These are phyloP conservation scores for Balakata baccata DNA, from an alignment of 345 rosid genomes.

Conservation along the genomic window DNA sequence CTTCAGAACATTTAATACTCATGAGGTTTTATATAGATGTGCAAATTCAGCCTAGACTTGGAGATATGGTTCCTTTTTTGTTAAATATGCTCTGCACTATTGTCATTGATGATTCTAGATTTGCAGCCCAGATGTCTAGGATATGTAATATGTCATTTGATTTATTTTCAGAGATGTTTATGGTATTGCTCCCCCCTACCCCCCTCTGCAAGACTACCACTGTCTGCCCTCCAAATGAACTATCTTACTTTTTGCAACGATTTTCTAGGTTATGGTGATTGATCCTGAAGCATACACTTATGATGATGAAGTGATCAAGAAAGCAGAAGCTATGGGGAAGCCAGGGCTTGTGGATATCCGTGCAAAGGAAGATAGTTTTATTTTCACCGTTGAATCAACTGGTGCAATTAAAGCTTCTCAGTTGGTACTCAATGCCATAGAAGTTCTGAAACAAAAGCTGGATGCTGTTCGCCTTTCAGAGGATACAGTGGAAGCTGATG, in stretches of 20 bases:
- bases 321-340: conserved; percentile 91
- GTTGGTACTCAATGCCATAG: conserved; percentile 82
- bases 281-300: conserved; percentile 92
- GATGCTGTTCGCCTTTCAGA: conserved; percentile 90
- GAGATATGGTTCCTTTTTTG: background rate
- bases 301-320: conserved; percentile 88
- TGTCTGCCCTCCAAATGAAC: background rate
- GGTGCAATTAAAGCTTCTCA: conserved; percentile 90
- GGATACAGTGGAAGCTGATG: conserved; percentile 94
- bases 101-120: background rate
- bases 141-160: background rate
- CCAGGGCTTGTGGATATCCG: conserved; percentile 80
- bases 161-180: background rate
- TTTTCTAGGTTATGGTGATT: conserved; percentile 60
- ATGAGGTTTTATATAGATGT: background rate
- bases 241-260: background rate
- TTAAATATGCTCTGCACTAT: background rate
- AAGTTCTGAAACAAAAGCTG: conserved; percentile 77
- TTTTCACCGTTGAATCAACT: conserved; percentile 90
- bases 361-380: conserved; percentile 77
- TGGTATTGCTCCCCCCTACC: background rate
- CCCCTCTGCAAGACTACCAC: background rate
- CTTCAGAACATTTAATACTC: background rate
- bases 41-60: too few relatives aligned
- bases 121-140: background rate